These are phyloP conservation scores for Tricholoma furcatifolium DNA, from an alignment of 768 basidiomycete species.

Conservation along the genomic window DNA sequence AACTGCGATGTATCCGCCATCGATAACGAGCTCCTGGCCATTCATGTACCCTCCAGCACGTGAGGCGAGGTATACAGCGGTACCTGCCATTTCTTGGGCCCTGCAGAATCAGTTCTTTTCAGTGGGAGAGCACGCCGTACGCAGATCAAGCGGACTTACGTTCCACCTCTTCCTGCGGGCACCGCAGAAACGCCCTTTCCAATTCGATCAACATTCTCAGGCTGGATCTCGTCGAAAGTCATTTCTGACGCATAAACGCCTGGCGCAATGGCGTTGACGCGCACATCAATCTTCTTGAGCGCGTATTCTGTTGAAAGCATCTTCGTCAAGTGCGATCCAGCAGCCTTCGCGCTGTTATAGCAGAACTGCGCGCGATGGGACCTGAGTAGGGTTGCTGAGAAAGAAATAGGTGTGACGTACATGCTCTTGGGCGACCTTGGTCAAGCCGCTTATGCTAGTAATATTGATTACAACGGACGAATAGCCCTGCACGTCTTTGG, in stretches of 20 bases:
- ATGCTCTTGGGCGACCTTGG: conserved; percentile 73
- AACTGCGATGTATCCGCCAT: conserved; percentile 72
- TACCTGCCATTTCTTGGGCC: conserved; percentile 73
- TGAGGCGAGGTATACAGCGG: conserved; percentile 73
- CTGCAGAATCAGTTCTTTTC: conserved; percentile 30
- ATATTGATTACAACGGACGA: conserved; percentile 73
- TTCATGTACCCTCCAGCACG: conserved; percentile 72
- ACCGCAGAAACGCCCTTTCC: conserved; percentile 60
- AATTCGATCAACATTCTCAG: conserved; percentile 41
- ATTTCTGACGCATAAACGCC: conserved; percentile 78
- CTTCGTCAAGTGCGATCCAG: conserved; percentile 72
- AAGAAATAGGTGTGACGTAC: conserved; percentile 42
- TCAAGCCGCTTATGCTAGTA: conserved; percentile 73
- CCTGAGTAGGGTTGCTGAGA: not conserved
- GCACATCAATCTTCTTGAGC: conserved; percentile 63
- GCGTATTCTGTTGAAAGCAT: conserved; percentile 77
- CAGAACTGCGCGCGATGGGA: conserved; percentile 50
- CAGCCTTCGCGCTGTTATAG: conserved; percentile 82
- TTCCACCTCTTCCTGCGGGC: conserved; percentile 46
- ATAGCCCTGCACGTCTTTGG: conserved; percentile 54
- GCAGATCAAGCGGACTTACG: conserved; percentile 11
- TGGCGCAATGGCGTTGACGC: conserved; percentile 74
- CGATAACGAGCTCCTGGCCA: conserved; percentile 76
- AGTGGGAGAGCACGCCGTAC: not conserved
- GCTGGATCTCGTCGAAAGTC: conserved; percentile 51